Base-by-base conservation (phyloP, 2,329 filamentous ascomycete species). In the Cladosporium halotolerans region DNA sequence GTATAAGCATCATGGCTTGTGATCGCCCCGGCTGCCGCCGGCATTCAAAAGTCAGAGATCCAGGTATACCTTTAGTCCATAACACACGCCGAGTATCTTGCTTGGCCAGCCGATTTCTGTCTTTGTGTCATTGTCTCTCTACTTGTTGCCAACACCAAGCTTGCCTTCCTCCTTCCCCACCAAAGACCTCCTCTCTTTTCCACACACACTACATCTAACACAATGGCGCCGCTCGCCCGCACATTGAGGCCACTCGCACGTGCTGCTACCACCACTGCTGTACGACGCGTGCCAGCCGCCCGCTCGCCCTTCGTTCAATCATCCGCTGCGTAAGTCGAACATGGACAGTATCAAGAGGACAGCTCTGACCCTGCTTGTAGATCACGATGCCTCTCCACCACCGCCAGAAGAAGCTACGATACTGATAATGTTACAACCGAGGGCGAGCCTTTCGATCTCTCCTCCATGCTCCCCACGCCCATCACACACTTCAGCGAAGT, bases 401-500 rank as follows among this genome's bases (percentile, higher is more conserved):
- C 73, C 1, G 55, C 65, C n/a, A 56, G 60, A 6, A 68, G 68
- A 19, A 65, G 67, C 36, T 69, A 73, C 52, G 64, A 63, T 52
- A 59, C 60, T 23, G 42, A 55, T 53, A 61, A 62, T 49, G 58
- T 72, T 53, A 61, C 63, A 31, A 66, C 64, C 41, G 62, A 61
- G 45, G 66, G 62, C 57, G 72, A 74, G 49, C 63, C 68, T 11
- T 57, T 66, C 53, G 70, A 93, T 71, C 83, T 95, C 64, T 79
- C 84, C 57, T 84, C 88, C 45, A 80, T 96, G 60, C 84, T 86
- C 0, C 92, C 93, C 1, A 96, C 92, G 5, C 93, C 93, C 49
- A 96, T 99, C 73, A 87, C 87, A 41, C 90, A 95, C 72, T 79
- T 96, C 59, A 95, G 89, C 62, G 93, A 99, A 73, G 85, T 88